phyloP scores from a whole-genome alignment of 2,329 filamentous ascomycete species.

The Cladosporium colombiae region DNA sequence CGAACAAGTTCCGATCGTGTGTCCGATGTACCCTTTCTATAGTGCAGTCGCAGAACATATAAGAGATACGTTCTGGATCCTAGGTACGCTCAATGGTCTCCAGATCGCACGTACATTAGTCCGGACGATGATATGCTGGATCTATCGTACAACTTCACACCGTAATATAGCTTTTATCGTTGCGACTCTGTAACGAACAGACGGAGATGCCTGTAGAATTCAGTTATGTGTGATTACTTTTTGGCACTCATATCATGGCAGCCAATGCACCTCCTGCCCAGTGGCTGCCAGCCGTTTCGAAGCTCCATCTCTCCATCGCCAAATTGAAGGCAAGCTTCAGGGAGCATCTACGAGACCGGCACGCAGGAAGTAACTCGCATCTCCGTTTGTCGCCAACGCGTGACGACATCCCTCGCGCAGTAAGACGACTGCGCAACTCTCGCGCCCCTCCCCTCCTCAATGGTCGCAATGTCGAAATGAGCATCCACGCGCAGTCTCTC shows the following conservation, averaged over 20 bases:
- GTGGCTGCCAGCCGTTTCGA: conserved; percentile 3
- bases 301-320: conserved; percentile 6
- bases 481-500: background rate
- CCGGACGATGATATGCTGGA: background rate
- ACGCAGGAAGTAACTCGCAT: background rate
- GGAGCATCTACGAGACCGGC: conserved; percentile 4
- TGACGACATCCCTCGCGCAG: background rate
- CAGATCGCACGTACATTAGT: background rate
- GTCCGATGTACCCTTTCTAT: background rate
- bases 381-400: conserved; percentile 7
- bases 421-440: background rate
- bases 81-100: background rate
- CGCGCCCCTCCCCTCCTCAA: background rate
- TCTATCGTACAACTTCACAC: background rate
- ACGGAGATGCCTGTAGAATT: background rate
- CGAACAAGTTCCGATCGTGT: background rate
- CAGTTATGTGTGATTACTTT: background rate
- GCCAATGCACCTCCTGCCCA: background rate
- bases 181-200: background rate
- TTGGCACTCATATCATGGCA: background rate
- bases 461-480: conserved; percentile 15
- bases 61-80: background rate
- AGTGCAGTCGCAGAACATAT: background rate
- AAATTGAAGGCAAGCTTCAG: conserved; percentile 13
- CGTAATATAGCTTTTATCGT: background rate